These are phyloP conservation scores for Camelina hispida DNA, from an alignment of 345 rosid genomes.

Conservation along the genomic window DNA sequence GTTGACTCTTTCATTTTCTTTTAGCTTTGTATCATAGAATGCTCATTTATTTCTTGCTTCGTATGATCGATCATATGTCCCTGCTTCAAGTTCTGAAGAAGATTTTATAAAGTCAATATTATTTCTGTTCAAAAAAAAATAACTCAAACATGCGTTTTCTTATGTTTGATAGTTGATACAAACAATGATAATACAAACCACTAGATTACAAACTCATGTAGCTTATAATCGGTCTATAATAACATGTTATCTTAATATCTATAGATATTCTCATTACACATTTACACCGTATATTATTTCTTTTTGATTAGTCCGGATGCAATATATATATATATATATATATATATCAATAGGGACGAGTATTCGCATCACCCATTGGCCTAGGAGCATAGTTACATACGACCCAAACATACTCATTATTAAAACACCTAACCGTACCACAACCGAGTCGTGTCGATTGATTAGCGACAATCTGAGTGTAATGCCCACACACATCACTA, in stretches of 20 bases:
- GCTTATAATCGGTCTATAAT: background rate
- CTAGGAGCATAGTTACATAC: conserved; percentile 64
- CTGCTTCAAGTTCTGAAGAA: too few species aligned
- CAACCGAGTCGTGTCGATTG: conserved; percentile 63
- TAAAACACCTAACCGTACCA: conserved; percentile 57
- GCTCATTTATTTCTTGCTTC: background rate
- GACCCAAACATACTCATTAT: conserved; percentile 53
- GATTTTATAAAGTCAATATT: too few species aligned
- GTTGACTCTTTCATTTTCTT: conserved; percentile 6
- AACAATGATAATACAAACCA: background rate
- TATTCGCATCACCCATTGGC: conserved; percentile 45
- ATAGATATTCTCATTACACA: background rate
- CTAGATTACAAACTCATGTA: background rate
- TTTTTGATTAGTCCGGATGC: background rate
- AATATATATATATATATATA: background rate
- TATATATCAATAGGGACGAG: conserved; percentile 22
- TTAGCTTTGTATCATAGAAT: background rate
- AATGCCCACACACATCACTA: conserved; percentile 57
- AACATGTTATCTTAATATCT: background rate
- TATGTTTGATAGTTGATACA: background rate
- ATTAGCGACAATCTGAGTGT: conserved; percentile 77
- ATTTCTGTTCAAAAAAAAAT: background rate
- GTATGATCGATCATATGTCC: background rate
- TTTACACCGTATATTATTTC: background rate
- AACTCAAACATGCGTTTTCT: background rate